Percentiles rank a stretch among this genome's conserved stretches.
Evolutionary conservation across 192 early-diverging fungal genomes (phyloP).

Genomic region (Phlyctochytrium planicorne): DNA sequence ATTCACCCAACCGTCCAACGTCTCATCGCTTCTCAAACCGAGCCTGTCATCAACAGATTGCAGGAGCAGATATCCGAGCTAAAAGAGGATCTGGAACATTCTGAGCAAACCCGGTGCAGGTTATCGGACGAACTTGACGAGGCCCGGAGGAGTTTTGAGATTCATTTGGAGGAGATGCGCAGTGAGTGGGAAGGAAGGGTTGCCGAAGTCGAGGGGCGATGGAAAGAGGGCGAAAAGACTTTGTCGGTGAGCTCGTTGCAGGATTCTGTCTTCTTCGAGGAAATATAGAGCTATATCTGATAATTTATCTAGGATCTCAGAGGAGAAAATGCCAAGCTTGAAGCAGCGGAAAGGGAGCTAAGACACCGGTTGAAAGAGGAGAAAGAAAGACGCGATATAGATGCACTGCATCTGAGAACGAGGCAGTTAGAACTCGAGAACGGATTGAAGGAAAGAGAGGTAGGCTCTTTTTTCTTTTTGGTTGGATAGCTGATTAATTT

Average conservation of each 20-base stretch:
- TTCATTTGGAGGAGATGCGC: not conserved
- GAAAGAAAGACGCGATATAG: not conserved
- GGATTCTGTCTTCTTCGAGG: not conserved
- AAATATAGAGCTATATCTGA: no score
- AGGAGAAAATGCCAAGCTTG: not conserved
- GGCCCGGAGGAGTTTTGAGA: not conserved
- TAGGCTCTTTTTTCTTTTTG: not conserved
- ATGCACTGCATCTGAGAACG: not conserved
- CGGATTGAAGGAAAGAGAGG: conserved; percentile 4
- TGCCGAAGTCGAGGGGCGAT: not conserved
- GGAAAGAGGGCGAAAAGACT: not conserved
- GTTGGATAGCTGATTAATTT: no score
- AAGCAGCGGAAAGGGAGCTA: not conserved
- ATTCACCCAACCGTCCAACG: not conserved
- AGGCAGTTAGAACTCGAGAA: not conserved
- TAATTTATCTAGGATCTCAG: not conserved
- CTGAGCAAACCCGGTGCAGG: no score
- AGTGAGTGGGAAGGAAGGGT: not conserved
- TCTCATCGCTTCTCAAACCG: no score
- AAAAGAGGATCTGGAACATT: not conserved
- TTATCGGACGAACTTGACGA: not conserved
- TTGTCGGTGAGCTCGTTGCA: not conserved
- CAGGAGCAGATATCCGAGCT: conserved; percentile 3
- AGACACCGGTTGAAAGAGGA: not conserved
- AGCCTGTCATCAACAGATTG: no score